These are phyloP conservation scores for Hypoxylon sp. DNA, from an alignment of 2,329 filamentous ascomycete genomes.

Conservation along the genomic window DNA sequence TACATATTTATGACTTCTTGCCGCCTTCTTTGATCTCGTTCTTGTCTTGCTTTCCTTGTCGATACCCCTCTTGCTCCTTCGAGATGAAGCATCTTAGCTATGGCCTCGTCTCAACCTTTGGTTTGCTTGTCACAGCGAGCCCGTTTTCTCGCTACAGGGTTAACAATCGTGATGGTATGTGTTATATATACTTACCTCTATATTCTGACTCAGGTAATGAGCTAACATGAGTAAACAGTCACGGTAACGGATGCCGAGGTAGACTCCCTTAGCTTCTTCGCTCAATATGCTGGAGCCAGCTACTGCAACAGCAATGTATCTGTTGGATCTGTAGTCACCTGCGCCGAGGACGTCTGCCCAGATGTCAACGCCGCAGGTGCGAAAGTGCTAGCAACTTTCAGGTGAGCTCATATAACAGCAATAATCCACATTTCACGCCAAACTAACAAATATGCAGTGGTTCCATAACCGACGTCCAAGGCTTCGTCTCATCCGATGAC, in stretches of 20 bases:
- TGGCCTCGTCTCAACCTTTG: slow-evolving; percentile 41
- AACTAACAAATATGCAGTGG: slow-evolving; percentile 48
- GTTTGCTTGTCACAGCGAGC: slow-evolving; percentile 35
- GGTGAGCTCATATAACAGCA: slow-evolving; percentile 41
- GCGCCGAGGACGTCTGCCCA: slow-evolving; percentile 55
- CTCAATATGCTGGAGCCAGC: slow-evolving; percentile 60
- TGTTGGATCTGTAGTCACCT: slow-evolving; percentile 53
- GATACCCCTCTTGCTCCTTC: slow-evolving; percentile 5
- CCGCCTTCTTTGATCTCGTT: slow-evolving; percentile 3
- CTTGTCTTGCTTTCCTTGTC: not conserved
- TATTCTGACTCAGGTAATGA: not conserved
- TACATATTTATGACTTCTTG: not conserved
- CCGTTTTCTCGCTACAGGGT: slow-evolving; percentile 39
- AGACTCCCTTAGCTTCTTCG: slow-evolving; percentile 56
- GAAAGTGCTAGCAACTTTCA: slow-evolving; percentile 54
- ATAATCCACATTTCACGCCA: not conserved
- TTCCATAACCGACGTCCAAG: slow-evolving; percentile 54
- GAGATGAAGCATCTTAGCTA: slow-evolving; percentile 44
- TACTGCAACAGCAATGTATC: slow-evolving; percentile 61
- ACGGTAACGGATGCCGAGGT: slow-evolving; percentile 47
- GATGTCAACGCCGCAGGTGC: slow-evolving; percentile 54
- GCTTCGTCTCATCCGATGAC: slow-evolving; percentile 61
- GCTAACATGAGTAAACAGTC: slow-evolving; percentile 28
- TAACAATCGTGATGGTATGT: slow-evolving; percentile 49
- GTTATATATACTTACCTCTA: slow-evolving; percentile 40